phyloP scores from a whole-genome alignment of 2,329 filamentous ascomycete genomes.

The Stagonosporopsis cucurbitacearum region DNA sequence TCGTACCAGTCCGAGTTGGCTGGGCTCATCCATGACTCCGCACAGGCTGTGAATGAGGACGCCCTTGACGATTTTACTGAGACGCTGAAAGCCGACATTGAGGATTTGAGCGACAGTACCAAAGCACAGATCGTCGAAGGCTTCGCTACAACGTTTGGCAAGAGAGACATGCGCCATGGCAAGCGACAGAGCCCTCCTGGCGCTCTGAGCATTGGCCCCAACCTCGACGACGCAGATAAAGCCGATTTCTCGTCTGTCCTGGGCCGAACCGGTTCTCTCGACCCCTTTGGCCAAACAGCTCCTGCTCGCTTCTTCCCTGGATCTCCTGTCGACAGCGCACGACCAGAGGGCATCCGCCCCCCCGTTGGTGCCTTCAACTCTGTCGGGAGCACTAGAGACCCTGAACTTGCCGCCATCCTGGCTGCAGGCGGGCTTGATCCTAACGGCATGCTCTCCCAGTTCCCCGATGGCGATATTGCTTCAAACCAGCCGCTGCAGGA shows the following conservation, averaged over 20 bases:
- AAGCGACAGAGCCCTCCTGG: slow-evolving; percentile 8
- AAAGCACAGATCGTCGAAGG: not conserved
- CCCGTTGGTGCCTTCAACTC: not conserved
- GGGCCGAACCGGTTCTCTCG: not conserved
- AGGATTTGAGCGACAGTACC: not conserved
- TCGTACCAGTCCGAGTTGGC: slow-evolving; percentile 5
- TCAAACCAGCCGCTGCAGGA: not conserved
- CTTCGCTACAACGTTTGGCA: not conserved
- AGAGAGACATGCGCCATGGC: slow-evolving; percentile 2
- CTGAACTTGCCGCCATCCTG: not conserved
- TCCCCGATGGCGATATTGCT: not conserved
- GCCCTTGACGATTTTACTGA: not conserved
- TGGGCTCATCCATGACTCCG: slow-evolving; percentile 8
- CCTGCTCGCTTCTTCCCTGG: not conserved
- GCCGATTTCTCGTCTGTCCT: not conserved
- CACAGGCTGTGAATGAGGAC: slow-evolving; percentile 3
- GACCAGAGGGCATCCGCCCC: not conserved
- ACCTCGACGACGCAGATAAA: slow-evolving; percentile 9
- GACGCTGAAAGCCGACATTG: slow-evolving; percentile 5
- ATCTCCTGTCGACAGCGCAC: not conserved
- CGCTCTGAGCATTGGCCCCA: slow-evolving; percentile 2
- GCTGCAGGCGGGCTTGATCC: slow-evolving; percentile 9
- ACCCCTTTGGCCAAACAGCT: not conserved
- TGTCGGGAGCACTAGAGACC: not conserved
- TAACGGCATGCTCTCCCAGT: not conserved